Evolutionary conservation across 2,329 filamentous ascomycete species (phyloP), one percentile per base, ranked within the genome.

Genomic region (Plenodomus tracheiphilus): DNA sequence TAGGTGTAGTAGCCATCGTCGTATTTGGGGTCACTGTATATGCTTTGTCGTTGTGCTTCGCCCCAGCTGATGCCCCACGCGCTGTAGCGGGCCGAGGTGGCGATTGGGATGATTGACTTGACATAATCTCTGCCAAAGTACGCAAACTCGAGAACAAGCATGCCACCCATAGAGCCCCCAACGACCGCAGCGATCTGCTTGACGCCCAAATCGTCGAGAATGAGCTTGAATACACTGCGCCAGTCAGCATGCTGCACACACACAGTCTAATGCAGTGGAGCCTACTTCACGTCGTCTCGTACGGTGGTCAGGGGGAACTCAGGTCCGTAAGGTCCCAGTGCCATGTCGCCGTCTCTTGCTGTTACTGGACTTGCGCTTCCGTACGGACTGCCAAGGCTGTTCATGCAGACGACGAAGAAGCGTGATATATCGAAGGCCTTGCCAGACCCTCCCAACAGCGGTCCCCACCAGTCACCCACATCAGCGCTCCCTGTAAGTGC

Each of bases 11-110:
- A 97, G 38, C 94, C 94, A 66, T 97, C 92, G 54, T 97, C 91
- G 72, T 99, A 99, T 77, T 97, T 97, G 25, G 94, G 94, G 70
- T 99, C 94, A 34, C 91, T 92, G 75, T 97, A 99, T 70, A 99
- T 97, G 80, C 88, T 92, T 75, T 94, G 89, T 43, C 90, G 81
- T 71, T 95, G 90, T 3, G 89, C 89, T 70, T 94, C 90, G 36
- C 89, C 89, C 90, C 90, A 95, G 73, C 88, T 92, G 65, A 94
- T 95, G 19, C 90, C 87, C 90, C 90, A 95, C 4, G 90, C 90
- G 64, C 89, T 93, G 72, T 94, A 91, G 36, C 87, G 80, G 60
- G 88, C 89, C 7, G 89, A 93, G 5, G 90, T 94, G 18, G 90
- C 90, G 61, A 95, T 93, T 13, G 90, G 88, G 9, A 94, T 86